These are phyloP conservation scores for Buxus sempervirens DNA, from an alignment of 164 flowering plant species.

Conservation along the genomic window DNA sequence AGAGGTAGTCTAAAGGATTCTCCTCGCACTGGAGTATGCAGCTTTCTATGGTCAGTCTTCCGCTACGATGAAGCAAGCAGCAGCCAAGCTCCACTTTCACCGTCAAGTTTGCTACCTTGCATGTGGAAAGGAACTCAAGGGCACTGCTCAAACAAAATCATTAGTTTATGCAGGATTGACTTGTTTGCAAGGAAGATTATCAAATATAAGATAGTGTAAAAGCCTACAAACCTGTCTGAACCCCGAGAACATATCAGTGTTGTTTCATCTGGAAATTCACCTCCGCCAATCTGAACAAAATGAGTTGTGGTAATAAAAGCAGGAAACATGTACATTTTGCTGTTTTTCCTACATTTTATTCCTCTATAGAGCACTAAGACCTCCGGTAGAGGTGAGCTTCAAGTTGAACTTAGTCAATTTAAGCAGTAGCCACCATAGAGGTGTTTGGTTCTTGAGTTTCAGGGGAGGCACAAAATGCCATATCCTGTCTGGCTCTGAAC, in stretches of 20 bases:
- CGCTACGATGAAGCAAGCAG: conserved; percentile 94
- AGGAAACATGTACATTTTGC: neutral
- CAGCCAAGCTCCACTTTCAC: conserved; percentile 94
- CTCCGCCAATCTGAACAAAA: conserved; percentile 84
- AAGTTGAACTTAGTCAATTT: no score
- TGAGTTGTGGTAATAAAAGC: conserved; percentile 16
- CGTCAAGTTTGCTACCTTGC: conserved; percentile 83
- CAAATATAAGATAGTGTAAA: neutral
- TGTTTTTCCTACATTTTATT: neutral
- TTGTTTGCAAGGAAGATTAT: neutral
- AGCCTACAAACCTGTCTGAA: conserved; percentile 74
- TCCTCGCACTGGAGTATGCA: conserved; percentile 92
- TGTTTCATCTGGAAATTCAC: conserved; percentile 88
- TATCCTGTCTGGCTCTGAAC: neutral
- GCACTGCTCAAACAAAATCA: conserved; percentile 58
- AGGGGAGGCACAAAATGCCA: no score
- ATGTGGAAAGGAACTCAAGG: conserved; percentile 78
- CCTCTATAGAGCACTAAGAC: no score
- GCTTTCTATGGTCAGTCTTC: conserved; percentile 80
- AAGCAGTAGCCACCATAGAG: no score
- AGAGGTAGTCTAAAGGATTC: conserved; percentile 82
- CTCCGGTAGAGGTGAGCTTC: no score
- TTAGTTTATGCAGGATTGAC: neutral
- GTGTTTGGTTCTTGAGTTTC: no score
- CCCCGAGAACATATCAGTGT: conserved; percentile 75